A percentile compares a stretch with the other conserved stretches of the same genome.
These are phyloP conservation scores for Chlorella sorokiniana DNA, from an alignment of 139 green algal genomes.

Conservation along the genomic window DNA sequence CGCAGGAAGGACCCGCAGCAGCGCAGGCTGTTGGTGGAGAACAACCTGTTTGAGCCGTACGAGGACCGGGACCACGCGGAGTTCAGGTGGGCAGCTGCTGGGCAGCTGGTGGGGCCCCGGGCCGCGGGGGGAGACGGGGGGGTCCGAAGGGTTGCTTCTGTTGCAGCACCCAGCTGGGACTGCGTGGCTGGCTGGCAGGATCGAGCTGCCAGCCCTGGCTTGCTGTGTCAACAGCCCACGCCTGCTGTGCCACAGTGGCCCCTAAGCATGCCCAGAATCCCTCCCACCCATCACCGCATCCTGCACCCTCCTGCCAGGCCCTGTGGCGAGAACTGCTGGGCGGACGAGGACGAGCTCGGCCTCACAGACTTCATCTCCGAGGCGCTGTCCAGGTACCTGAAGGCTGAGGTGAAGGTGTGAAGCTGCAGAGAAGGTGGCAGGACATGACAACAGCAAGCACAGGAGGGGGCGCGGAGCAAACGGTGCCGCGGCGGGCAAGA, in stretches of 20 bases:
- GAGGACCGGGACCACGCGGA: not conserved
- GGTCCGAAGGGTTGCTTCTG: not conserved
- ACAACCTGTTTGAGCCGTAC: conserved; percentile 23
- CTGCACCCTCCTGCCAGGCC: not conserved
- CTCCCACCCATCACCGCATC: not conserved
- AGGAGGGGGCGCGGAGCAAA: not conserved
- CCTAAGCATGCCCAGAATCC: too few relatives aligned
- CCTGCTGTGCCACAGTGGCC: not conserved
- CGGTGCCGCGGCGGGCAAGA: not conserved
- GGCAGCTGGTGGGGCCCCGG: not conserved
- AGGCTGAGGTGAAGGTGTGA: not conserved
- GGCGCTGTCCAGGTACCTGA: not conserved
- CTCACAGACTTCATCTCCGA: not conserved
- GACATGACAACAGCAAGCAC: not conserved
- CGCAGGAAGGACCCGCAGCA: conserved; percentile 9
- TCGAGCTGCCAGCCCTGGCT: not conserved
- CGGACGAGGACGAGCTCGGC: not conserved
- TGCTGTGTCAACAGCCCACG: not conserved
- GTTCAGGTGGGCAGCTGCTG: not conserved
- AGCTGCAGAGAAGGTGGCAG: not conserved
- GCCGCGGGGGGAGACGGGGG: not conserved
- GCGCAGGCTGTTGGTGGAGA: conserved; percentile 9
- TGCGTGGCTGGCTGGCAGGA: not conserved
- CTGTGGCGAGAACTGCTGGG: not conserved
- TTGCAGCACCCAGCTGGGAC: not conserved